Conservation (phyloP, 768 basidiomycete genomes). For the Boletus sp. region DNA sequence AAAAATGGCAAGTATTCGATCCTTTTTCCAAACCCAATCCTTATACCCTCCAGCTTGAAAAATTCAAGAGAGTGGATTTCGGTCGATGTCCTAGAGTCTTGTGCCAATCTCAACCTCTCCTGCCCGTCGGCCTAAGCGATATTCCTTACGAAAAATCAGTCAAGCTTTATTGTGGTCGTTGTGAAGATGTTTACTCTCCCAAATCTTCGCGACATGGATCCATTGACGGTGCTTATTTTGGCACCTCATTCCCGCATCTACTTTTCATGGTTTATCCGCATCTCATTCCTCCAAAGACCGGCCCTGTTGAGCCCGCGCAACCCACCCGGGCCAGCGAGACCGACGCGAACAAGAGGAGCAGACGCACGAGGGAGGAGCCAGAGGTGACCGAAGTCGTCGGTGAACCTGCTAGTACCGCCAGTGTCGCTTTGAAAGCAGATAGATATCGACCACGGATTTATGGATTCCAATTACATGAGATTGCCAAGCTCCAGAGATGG, state of each 20-base stretch:
- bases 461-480: constrained; percentile 95
- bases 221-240: constrained; percentile 98
- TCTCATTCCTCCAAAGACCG: constrained; percentile 81
- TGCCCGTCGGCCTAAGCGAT: constrained; percentile 95
- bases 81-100: constrained; percentile 97
- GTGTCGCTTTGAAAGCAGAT: constrained; percentile 86
- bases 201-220: constrained; percentile 96
- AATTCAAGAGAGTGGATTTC: constrained; percentile 98
- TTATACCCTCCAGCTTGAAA: constrained; percentile 67
- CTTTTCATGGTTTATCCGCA: constrained; percentile 96
- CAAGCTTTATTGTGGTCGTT: constrained; percentile 97
- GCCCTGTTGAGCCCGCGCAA: constrained; percentile 41
- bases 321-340: constrained; percentile 29
- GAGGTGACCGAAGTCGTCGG: constrained; percentile 55
- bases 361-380: constrained; percentile 55
- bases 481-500: constrained; percentile 92
- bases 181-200: constrained; percentile 97
- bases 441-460: constrained; percentile 92
- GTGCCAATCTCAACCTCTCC: constrained; percentile 91
- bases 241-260: constrained; percentile 96
- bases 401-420: constrained; percentile 74
- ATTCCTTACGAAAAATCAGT: constrained; percentile 98
- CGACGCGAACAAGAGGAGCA: constrained; percentile 34
- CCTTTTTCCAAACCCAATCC: background rate
- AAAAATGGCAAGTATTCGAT: constrained; percentile 75